These are phyloP conservation scores for Aspergillus aculeatinus DNA, from an alignment of 2,329 filamentous ascomycete species.

Conservation along the genomic window DNA sequence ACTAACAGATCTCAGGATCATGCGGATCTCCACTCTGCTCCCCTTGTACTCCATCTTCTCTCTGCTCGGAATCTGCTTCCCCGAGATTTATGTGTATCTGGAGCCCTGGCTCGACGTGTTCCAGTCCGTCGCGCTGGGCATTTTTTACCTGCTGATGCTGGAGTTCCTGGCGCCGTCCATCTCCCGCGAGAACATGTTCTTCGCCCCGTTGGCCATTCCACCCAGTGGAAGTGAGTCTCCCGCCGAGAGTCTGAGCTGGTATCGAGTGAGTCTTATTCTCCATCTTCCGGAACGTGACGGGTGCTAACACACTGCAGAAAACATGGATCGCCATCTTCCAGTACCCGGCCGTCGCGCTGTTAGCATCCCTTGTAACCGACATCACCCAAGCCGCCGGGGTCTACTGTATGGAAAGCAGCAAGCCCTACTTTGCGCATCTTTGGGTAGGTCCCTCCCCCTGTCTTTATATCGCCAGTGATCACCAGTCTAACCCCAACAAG, in stretches of 20 bases:
- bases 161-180: conserved; percentile 43
- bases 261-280: not conserved
- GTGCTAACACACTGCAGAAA: not conserved
- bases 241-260: conserved; percentile 23
- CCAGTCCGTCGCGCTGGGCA: conserved; percentile 44
- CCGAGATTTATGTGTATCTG: conserved; percentile 42
- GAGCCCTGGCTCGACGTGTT: conserved; percentile 41
- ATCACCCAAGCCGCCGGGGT: conserved; percentile 31
- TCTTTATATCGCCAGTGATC: too few species aligned
- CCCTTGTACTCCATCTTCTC: conserved; percentile 43
- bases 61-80: conserved; percentile 41
- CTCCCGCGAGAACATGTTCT: not conserved
- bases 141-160: conserved; percentile 48
- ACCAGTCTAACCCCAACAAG: not conserved
- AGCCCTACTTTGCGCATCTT: conserved; percentile 37
- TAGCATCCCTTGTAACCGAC: conserved; percentile 27
- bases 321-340: conserved; percentile 30
- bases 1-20: conserved; percentile 29
- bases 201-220: not conserved
- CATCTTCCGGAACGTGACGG: not conserved
- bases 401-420: conserved; percentile 34
- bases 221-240: not conserved
- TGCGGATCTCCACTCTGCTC: conserved; percentile 45
- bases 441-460: conserved; percentile 25
- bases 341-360: conserved; percentile 35